A percentile compares a stretch with the other conserved stretches of the same genome.
phyloP scores from a whole-genome alignment of 2,329 filamentous ascomycete genomes.

The Orbilia oligospora region DNA sequence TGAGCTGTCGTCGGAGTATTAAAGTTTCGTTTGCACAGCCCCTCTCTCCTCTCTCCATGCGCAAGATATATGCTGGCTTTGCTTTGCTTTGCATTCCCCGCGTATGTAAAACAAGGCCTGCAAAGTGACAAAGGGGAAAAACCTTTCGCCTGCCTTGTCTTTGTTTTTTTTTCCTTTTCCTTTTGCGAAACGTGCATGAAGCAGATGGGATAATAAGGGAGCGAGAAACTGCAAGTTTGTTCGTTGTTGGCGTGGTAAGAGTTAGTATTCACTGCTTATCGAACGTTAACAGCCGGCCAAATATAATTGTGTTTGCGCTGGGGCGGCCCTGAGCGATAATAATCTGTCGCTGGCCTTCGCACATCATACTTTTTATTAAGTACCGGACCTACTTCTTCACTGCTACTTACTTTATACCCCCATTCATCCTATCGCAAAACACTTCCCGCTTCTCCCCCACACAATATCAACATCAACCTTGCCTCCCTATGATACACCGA shows the following conservation, averaged over 20 bases:
- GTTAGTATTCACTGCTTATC: constrained; percentile 23
- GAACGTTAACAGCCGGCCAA: too few relatives aligned
- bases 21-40: constrained; percentile 58
- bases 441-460: neutral
- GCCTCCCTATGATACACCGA: constrained; percentile 51
- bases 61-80: constrained; percentile 21
- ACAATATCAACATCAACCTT: constrained; percentile 18
- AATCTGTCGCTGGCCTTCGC: constrained; percentile 6
- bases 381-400: too few relatives aligned
- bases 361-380: constrained; percentile 11
- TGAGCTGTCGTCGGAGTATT: constrained; percentile 21
- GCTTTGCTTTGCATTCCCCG: constrained; percentile 12
- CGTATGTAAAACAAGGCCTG: constrained; percentile 20
- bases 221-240: constrained; percentile 1
- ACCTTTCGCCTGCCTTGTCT: neutral
- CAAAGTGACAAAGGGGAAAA: constrained; percentile 6
- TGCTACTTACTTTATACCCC: neutral
- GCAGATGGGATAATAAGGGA: constrained; percentile 18
- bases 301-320: constrained; percentile 39
- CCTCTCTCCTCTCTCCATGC: constrained; percentile 38
- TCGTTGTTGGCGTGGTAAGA: constrained; percentile 12
- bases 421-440: neutral
- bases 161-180: neutral
- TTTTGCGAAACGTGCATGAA: constrained; percentile 37
- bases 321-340: constrained; percentile 13